These are phyloP conservation scores for Rosellinia necatrix DNA, from an alignment of 2,329 filamentous ascomycete species.

Conservation along the genomic window DNA sequence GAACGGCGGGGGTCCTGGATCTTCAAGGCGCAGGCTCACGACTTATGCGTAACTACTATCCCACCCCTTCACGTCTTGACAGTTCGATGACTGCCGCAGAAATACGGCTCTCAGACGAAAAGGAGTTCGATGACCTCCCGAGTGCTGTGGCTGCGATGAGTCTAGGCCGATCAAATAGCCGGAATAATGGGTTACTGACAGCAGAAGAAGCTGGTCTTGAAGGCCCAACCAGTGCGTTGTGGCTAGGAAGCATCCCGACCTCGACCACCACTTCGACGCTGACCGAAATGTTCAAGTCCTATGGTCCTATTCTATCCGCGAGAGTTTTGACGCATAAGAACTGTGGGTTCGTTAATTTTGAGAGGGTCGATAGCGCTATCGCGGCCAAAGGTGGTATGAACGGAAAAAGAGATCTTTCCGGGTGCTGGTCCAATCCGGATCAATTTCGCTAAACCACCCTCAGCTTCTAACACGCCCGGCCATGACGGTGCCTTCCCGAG, in stretches of 20 bases:
- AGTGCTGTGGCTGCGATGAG: conserved; percentile 84
- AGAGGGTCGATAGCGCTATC: conserved; percentile 86
- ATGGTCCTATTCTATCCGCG: conserved; percentile 87
- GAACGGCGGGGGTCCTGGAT: conserved; percentile 90
- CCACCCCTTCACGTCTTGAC: conserved; percentile 73
- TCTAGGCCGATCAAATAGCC: conserved; percentile 67
- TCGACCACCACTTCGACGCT: conserved; percentile 96
- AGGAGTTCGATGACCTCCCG: conserved; percentile 78
- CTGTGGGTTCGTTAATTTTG: conserved; percentile 98
- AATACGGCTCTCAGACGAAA: conserved; percentile 72
- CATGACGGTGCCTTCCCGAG: conserved; percentile 87
- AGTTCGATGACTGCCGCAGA: conserved; percentile 77
- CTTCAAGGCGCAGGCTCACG: conserved; percentile 64
- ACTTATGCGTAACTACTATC: conserved; percentile 72
- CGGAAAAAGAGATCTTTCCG: conserved; percentile 96
- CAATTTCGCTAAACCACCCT: conserved; percentile 96
- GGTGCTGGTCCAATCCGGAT: conserved; percentile 93
- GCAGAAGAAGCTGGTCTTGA: conserved; percentile 81
- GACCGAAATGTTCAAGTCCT: conserved; percentile 93
- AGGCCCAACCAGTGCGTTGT: conserved; percentile 88
- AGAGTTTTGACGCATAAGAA: conserved; percentile 97
- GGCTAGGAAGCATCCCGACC: conserved; percentile 96
- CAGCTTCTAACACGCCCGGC: conserved; percentile 85
- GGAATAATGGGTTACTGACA: conserved; percentile 69
- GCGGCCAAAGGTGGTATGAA: conserved; percentile 87